Evolutionary conservation across 495 filamentous ascomycete genomes (phyloP), one percentile per base, ranked within the genome.

Genomic region (Penicillium cosmopolitanum): DNA sequence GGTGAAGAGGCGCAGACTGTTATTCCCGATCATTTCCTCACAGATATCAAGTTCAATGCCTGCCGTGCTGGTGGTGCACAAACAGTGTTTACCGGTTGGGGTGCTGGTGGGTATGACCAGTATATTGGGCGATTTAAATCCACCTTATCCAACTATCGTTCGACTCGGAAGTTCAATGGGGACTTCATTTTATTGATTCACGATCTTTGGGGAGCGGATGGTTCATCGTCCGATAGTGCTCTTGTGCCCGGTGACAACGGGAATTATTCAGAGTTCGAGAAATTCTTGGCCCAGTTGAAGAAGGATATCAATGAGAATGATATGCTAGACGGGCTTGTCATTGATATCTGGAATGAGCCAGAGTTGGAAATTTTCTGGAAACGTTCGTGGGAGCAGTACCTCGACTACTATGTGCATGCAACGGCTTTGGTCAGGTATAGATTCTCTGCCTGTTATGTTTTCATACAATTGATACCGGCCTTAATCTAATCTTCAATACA

Each of bases 151-250:
- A 77, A 81, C 56, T 81, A 76, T 47, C 51, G 65, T 11, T 75
- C 70, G 5, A 55, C 65, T 4, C 73, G 74, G 25, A 64, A 71
- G 44, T 70, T 73, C 47, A 68, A 65, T 31, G 78, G 64, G 10
- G 57, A 58, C 15, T 81, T 78, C 47, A 73, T 77, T 34, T 51
- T 81, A 10, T 63, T 81, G 1, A 66, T 66, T 2, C 74, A 78
- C 50, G 78, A 79, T 60, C 53, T 81, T 1, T 80, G 75, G 74
- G 78, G 78, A 13, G 66, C 73, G 0, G 77, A 76, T 54, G 34
- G 34, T 8, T 51, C 60, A 31, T 46, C 66, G 10, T 65, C 65
- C 13, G 56, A 46, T 1, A 61, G 64, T 5, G 67, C 72, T 0
- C 53, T 60, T 0, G 73, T 64, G 52, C 72, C 77, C 2, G 77